Conservation (phyloP, 208 protist genomes). For the Acanthamoeba healyi region DNA sequence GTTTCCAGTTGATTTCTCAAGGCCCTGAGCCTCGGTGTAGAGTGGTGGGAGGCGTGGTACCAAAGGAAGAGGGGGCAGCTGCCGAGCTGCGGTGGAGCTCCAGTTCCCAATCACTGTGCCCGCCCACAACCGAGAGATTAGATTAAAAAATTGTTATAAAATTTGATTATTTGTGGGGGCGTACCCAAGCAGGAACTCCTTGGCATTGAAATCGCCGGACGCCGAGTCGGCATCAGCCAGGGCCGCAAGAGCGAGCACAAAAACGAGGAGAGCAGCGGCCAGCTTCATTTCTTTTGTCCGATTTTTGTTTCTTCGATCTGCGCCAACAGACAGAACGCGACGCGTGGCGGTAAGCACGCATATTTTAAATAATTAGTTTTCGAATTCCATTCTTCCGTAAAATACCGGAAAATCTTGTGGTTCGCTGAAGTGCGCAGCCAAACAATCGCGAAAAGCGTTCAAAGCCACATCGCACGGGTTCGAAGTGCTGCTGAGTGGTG, state of each 20-base stretch:
- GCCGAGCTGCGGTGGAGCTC: neutral
- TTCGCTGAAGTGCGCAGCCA: neutral
- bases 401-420: too few species aligned
- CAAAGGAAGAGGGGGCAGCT: neutral
- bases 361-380: too few species aligned
- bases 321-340: too few species aligned
- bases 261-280: neutral
- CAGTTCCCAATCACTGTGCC: slow-evolving; percentile 45
- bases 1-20: neutral
- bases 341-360: too few species aligned
- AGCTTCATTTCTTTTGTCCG: neutral
- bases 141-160: too few species aligned
- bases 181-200: slow-evolving; percentile 18
- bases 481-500: neutral
- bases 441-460: neutral
- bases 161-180: too few species aligned
- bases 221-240: neutral
- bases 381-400: too few species aligned
- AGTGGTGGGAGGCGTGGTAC: neutral
- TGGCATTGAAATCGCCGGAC: neutral
- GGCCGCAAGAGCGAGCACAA: neutral
- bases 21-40: neutral
- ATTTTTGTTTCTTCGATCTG: too few species aligned
- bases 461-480: neutral
- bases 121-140: too few species aligned